Percentiles rank a stretch among this genome's conserved stretches.
phyloP scores from a whole-genome alignment of 805 yeast genomes.

The Yarrowia divulgata region DNA sequence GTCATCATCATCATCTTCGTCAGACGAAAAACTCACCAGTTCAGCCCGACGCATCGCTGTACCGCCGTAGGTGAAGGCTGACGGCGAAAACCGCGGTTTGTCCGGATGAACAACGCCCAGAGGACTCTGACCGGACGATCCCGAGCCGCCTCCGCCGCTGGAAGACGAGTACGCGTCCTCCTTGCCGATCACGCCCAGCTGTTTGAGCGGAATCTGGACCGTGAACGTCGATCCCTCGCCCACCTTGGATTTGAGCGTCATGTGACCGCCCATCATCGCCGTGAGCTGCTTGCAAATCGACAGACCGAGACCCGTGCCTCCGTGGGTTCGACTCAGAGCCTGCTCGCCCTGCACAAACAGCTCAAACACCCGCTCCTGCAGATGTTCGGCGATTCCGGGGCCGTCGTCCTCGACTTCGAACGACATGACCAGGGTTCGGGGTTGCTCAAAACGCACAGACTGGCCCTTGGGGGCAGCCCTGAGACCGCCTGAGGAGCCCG shows the following conservation, averaged over 20 bases:
- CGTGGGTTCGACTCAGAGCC: slow-evolving; percentile 60
- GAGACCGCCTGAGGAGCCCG: slow-evolving; percentile 10
- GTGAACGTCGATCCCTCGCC: slow-evolving; percentile 88
- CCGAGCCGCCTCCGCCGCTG: background rate
- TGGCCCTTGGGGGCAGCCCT: slow-evolving; percentile 24
- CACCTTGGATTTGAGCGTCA: slow-evolving; percentile 71
- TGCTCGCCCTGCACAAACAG: slow-evolving; percentile 98
- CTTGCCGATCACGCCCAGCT: slow-evolving; percentile 31
- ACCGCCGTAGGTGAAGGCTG: slow-evolving; percentile 16
- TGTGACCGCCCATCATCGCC: slow-evolving; percentile 83
- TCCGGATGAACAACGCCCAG: slow-evolving; percentile 18
- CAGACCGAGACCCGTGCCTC: slow-evolving; percentile 95
- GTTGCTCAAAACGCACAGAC: slow-evolving; percentile 43
- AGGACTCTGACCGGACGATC: slow-evolving; percentile 22
- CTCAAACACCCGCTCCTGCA: slow-evolving; percentile 87
- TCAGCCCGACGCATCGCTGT: slow-evolving; percentile 22
- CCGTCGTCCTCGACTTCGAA: slow-evolving; percentile 88
- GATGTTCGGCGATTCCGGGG: slow-evolving; percentile 82
- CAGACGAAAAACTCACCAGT: slow-evolving; percentile 29
- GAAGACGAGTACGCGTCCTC: slow-evolving; percentile 35
- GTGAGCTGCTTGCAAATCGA: slow-evolving; percentile 89
- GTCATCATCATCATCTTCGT: slow-evolving; percentile 33
- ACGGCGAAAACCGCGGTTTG: slow-evolving; percentile 26
- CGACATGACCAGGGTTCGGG: slow-evolving; percentile 60
- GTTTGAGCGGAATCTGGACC: slow-evolving; percentile 61